Percentiles rank a stretch among this genome's conserved stretches.
Conservation (phyloP, 805 yeast genomes). For the Metschnikowia picachoensis region DNA sequence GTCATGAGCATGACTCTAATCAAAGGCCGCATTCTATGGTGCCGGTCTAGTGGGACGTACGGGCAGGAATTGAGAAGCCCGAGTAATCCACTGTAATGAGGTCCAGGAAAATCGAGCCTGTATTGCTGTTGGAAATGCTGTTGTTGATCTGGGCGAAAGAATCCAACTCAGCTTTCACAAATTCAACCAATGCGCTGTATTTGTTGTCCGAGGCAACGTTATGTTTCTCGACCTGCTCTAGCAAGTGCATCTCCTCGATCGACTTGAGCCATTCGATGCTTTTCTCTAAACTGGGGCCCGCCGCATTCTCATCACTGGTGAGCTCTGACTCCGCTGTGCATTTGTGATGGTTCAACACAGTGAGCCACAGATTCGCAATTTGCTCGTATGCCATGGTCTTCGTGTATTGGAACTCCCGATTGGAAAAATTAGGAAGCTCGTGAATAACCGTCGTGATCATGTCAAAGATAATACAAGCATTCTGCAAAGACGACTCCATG, state of each 20-base stretch:
- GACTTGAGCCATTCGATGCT: constrained; percentile 26
- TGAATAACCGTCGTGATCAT: constrained; percentile 57
- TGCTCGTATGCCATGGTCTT: constrained; percentile 57
- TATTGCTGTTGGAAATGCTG: constrained; percentile 9
- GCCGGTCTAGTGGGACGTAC: constrained; percentile 22
- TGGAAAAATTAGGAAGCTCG: constrained; percentile 62
- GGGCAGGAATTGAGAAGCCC: constrained; percentile 37
- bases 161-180: constrained; percentile 37
- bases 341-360: constrained; percentile 36
- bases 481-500: constrained; percentile 49
- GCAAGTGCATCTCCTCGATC: constrained; percentile 35
- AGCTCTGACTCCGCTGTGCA: constrained; percentile 18
- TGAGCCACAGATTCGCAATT: constrained; percentile 57
- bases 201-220: constrained; percentile 41
- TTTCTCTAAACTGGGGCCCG: constrained; percentile 14
- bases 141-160: constrained; percentile 25
- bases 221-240: constrained; percentile 42
- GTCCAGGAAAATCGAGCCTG: constrained; percentile 27
- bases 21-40: too few relatives aligned
- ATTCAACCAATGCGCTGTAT: constrained; percentile 43
- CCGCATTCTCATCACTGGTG: constrained; percentile 1
- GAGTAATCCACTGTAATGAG: constrained; percentile 43
- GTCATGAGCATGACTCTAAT: too few relatives aligned
- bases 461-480: constrained; percentile 60
- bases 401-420: constrained; percentile 51